phyloP scores from a whole-genome alignment of 2,329 filamentous ascomycete genomes.

The Fusarium nygamai region DNA sequence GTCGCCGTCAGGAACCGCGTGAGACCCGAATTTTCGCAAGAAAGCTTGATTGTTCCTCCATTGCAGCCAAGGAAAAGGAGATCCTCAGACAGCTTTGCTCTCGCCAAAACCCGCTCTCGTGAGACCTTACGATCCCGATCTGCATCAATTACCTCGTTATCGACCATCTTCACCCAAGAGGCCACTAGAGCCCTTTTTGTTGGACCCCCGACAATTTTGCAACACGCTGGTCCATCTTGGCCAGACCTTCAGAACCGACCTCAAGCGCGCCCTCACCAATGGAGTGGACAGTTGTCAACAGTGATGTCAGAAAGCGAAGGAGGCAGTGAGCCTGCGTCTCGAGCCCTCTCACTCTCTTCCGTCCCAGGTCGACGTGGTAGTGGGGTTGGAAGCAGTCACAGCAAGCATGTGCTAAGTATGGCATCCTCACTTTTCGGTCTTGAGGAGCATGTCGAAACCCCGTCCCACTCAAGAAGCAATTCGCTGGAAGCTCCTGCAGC shows the following conservation, averaged over 20 bases:
- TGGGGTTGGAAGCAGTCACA: constrained; percentile 60
- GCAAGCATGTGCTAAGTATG: constrained; percentile 66
- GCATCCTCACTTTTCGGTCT: constrained; percentile 62
- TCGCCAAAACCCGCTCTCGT: constrained; percentile 61
- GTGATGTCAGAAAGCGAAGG: constrained; percentile 70
- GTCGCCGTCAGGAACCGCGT: constrained; percentile 46
- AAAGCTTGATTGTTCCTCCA: constrained; percentile 68
- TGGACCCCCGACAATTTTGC: constrained; percentile 40
- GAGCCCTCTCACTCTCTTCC: constrained; percentile 57
- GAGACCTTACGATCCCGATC: constrained; percentile 64
- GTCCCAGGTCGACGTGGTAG: constrained; percentile 59
- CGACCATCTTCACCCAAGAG: constrained; percentile 63
- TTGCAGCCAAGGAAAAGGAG: constrained; percentile 59
- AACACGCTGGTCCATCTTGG: constrained; percentile 40
- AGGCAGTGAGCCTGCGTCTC: constrained; percentile 60
- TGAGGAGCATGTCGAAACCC: constrained; percentile 50
- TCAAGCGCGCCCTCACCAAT: constrained; percentile 61
- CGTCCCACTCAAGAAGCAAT: constrained; percentile 54
- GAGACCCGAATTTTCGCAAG: constrained; percentile 65
- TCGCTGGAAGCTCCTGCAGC: constrained; percentile 62
- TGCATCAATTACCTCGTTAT: constrained; percentile 65
- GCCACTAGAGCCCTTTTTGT: constrained; percentile 49
- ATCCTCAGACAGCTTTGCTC: constrained; percentile 60
- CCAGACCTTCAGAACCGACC: constrained; percentile 32
- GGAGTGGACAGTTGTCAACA: constrained; percentile 72